Percentiles rank a stretch among this genome's conserved stretches.
Conservation (phyloP, 2,329 filamentous ascomycete genomes). For the Apiospora hydei region DNA sequence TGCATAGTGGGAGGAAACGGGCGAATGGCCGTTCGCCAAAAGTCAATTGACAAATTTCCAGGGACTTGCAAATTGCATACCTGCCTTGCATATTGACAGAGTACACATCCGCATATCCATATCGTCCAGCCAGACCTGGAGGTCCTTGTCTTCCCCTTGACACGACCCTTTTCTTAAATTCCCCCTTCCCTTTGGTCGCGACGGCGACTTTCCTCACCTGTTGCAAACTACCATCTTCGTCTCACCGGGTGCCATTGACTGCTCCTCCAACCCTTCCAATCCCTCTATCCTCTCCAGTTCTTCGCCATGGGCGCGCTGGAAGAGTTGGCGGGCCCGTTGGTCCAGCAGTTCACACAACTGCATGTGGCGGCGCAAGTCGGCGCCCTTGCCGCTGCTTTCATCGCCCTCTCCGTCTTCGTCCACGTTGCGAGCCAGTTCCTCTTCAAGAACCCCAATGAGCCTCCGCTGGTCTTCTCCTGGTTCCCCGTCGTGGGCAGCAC, state of each 20-base stretch:
- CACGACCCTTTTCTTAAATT: not conserved
- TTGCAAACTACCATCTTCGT: not conserved
- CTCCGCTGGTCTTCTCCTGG: slow-evolving; percentile 82
- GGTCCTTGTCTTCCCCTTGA: not conserved
- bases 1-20: not conserved
- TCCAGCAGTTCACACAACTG: slow-evolving; percentile 57
- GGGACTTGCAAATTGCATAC: slow-evolving; percentile 21
- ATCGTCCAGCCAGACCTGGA: not conserved
- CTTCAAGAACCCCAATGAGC: slow-evolving; percentile 82
- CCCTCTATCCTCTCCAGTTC: not conserved
- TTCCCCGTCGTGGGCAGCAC: slow-evolving; percentile 89
- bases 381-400: slow-evolving; percentile 50
- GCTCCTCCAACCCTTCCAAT: not conserved
- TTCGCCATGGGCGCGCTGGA: slow-evolving; percentile 63
- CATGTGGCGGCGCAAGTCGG: slow-evolving; percentile 56
- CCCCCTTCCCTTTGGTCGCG: not conserved
- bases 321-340: slow-evolving; percentile 57
- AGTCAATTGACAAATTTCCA: slow-evolving; percentile 20
- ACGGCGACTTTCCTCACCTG: not conserved
- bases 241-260: not conserved
- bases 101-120: not conserved
- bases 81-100: not conserved
- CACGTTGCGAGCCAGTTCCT: slow-evolving; percentile 85
- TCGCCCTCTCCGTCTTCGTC: slow-evolving; percentile 68
- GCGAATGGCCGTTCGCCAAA: slow-evolving; percentile 8